Conservation (phyloP, 1,284 basidiomycete genomes). For the Ustilago hordei region DNA sequence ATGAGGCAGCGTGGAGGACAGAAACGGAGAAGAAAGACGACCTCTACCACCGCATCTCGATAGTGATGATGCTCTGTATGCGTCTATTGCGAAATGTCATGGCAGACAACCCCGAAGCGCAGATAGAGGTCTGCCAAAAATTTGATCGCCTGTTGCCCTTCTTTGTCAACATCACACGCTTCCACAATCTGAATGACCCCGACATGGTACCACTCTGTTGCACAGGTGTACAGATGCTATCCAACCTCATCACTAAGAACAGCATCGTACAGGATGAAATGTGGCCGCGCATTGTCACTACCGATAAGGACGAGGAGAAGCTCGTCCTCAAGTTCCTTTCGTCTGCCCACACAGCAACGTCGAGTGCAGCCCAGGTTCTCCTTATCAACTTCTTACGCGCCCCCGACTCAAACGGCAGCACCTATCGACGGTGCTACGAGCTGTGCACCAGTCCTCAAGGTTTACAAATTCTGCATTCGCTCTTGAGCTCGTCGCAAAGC, state of each 20-base stretch:
- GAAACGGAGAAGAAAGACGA: background rate
- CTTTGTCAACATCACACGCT: conserved; percentile 31
- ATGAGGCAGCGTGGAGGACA: background rate
- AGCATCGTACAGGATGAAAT: conserved; percentile 20
- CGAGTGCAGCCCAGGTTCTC: conserved; percentile 41
- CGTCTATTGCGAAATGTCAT: conserved; percentile 27
- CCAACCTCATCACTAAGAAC: conserved; percentile 50
- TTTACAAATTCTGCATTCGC: conserved; percentile 20
- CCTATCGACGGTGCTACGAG: conserved; percentile 17
- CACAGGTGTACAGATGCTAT: conserved; percentile 43
- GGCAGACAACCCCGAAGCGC: conserved; percentile 33
- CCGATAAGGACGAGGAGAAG: conserved; percentile 14
- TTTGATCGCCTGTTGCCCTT: conserved; percentile 26
- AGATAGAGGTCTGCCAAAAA: conserved; percentile 8
- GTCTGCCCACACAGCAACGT: conserved; percentile 38
- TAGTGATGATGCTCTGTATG: conserved; percentile 18
- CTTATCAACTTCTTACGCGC: conserved; percentile 41
- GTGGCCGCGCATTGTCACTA: conserved; percentile 33
- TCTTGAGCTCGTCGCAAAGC: conserved; percentile 38
- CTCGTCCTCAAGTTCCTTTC: conserved; percentile 38
- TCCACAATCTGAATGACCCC: conserved; percentile 38
- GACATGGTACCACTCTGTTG: conserved; percentile 28
- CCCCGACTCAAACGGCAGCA: background rate
- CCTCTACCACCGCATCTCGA: conserved; percentile 16
- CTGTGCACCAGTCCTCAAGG: conserved; percentile 29